phyloP scores from a whole-genome alignment of 1,284 basidiomycete species.

The Malassezia sympodialis region DNA sequence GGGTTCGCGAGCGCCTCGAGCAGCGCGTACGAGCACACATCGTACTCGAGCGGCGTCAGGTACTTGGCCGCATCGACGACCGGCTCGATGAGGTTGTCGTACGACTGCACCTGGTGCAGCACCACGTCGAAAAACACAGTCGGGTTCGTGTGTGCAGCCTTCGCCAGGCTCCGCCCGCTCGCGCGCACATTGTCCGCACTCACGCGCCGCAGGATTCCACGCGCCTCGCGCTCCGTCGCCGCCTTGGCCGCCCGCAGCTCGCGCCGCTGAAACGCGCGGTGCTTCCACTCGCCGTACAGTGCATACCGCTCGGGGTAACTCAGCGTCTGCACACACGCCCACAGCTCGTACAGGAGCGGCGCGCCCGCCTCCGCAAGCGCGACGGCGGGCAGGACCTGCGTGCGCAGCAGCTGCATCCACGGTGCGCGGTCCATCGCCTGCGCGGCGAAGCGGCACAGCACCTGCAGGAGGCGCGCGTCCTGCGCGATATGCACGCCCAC shows the following conservation, averaged over 20 bases:
- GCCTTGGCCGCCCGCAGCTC: conserved; percentile 49
- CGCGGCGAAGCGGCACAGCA: conserved; percentile 27
- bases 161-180: conserved; percentile 78
- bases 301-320: conserved; percentile 71
- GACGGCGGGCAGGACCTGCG: conserved; percentile 74
- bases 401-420: conserved; percentile 73
- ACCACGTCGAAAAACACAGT: conserved; percentile 80
- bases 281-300: conserved; percentile 92
- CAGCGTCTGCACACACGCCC: conserved; percentile 61
- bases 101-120: conserved; percentile 88
- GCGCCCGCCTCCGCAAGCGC: conserved; percentile 68
- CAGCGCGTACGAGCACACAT: conserved; percentile 78
- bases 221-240: conserved; percentile 55
- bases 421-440: conserved; percentile 39
- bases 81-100: conserved; percentile 83
- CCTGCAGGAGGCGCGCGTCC: conserved; percentile 30
- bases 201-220: conserved; percentile 42
- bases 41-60: conserved; percentile 82
- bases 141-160: conserved; percentile 85
- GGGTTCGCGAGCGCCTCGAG: conserved; percentile 74
- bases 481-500: conserved; percentile 33
- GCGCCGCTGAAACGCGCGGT: conserved; percentile 53
- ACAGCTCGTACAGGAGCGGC: conserved; percentile 51
- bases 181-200: conserved; percentile 63
- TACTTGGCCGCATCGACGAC: conserved; percentile 84